Evolutionary conservation across 768 basidiomycete species (phyloP).

Genomic region (Rossbeevera mucosa): DNA sequence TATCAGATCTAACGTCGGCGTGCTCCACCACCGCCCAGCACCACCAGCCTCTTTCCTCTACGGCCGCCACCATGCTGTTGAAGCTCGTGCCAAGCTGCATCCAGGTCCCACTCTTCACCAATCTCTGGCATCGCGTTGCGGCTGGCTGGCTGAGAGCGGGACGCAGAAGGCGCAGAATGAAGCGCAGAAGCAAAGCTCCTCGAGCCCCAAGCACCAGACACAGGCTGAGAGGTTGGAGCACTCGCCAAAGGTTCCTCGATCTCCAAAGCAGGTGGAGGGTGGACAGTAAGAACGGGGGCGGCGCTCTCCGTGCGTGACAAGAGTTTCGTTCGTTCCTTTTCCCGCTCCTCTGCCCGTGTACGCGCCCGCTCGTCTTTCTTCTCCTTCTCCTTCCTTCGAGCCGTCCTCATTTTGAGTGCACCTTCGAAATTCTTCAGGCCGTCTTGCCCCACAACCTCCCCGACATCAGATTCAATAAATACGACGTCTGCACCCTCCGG

Average conservation of each 20-base stretch:
- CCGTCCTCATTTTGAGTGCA: slow-evolving; percentile 68
- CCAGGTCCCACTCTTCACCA: slow-evolving; percentile 72
- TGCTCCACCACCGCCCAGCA: slow-evolving; percentile 63
- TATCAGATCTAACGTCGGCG: slow-evolving; percentile 35
- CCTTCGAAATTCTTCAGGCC: slow-evolving; percentile 81
- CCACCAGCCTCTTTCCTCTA: slow-evolving; percentile 63
- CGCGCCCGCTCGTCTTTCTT: slow-evolving; percentile 86
- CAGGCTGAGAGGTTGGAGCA: slow-evolving; percentile 9
- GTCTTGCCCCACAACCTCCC: slow-evolving; percentile 68
- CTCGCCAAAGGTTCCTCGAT: slow-evolving; percentile 11
- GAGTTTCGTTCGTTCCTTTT: slow-evolving; percentile 49
- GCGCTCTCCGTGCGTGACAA: slow-evolving; percentile 19
- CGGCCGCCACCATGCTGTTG: slow-evolving; percentile 55
- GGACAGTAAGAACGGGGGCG: slow-evolving; percentile 4
- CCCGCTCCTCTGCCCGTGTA: slow-evolving; percentile 69
- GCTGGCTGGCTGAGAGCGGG: slow-evolving; percentile 40
- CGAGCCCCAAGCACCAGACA: slow-evolving; percentile 68
- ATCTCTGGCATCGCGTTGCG: slow-evolving; percentile 27
- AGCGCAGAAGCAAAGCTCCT: slow-evolving; percentile 80
- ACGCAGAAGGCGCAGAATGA: slow-evolving; percentile 45
- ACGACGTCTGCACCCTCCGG: slow-evolving; percentile 90
- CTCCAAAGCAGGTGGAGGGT: slow-evolving; percentile 7
- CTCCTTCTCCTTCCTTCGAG: slow-evolving; percentile 74
- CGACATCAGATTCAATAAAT: slow-evolving; percentile 86
- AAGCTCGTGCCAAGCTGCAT: slow-evolving; percentile 77